A percentile compares a stretch with the other conserved stretches of the same genome.
phyloP scores from a whole-genome alignment of 2,329 filamentous ascomycete species.

The Colletotrichum tamarilloi region DNA sequence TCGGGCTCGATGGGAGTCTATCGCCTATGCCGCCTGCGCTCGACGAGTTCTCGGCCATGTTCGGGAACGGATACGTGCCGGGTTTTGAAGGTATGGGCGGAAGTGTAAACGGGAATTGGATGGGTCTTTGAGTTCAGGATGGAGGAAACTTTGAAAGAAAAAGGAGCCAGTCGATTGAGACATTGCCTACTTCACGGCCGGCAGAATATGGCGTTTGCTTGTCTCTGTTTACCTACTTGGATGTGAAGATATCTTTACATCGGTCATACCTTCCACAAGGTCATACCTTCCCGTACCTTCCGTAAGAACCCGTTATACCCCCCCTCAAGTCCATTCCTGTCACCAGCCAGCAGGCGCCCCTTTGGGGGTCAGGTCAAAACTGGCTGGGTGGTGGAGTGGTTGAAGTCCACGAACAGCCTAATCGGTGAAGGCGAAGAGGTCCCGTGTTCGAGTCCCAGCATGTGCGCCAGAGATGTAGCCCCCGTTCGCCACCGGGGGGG shows the following conservation, averaged over 20 bases:
- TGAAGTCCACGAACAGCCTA: too few relatives aligned
- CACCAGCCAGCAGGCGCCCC: too few relatives aligned
- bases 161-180: background rate
- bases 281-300: too few relatives aligned
- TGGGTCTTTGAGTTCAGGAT: slow-evolving; percentile 6
- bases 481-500: too few relatives aligned
- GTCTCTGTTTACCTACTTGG: background rate
- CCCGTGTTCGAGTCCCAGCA: background rate
- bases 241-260: too few relatives aligned
- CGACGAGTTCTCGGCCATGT: slow-evolving; percentile 46
- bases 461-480: too few relatives aligned
- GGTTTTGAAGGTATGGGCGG: slow-evolving; percentile 26
- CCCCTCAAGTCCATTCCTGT: too few relatives aligned
- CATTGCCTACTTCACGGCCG: background rate
- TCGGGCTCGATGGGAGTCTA: slow-evolving; percentile 50
- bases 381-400: background rate
- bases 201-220: background rate
- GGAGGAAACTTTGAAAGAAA: background rate
- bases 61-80: slow-evolving; percentile 30
- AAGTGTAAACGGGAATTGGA: slow-evolving; percentile 21
- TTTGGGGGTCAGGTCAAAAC: too few relatives aligned
- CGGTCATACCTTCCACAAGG: too few relatives aligned
- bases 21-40: slow-evolving; percentile 51
- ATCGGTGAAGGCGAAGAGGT: too few relatives aligned
- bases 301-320: too few relatives aligned